Base-by-base conservation (phyloP, 2,329 filamentous ascomycete species). In the Bipolaris oryzae region DNA sequence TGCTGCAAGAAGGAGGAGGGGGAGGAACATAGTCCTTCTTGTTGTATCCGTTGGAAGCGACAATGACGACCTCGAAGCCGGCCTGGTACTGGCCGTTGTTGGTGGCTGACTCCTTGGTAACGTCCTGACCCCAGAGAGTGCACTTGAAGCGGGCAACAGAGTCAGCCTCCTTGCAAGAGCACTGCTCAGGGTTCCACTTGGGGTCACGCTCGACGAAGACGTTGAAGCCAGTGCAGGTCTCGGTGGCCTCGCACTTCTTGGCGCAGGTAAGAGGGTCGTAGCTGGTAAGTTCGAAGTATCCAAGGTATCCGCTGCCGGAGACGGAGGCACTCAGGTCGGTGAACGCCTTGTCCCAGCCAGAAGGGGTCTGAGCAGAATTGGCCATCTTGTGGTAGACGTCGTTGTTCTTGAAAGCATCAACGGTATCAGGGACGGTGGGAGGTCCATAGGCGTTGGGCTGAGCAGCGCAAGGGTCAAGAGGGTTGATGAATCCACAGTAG, bases 11-110 rank as follows among this genome's bases (percentile, higher is more conserved):
- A 53, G 66, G 64, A 55, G 60, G 61, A 48, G 61, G 57, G 23
- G 63, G 57, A 58, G 66, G 64, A 50, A 45, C 58, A 54, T 58
- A 58, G 21, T 55, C 53, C 18, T 34, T 44, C 61, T 71, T 72
- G 63, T 70, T 63, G 60, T 74, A 73, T 28, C 72, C 71, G 57
- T 75, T 74, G 44, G 63, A 69, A 5, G 60, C 72, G 25, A 66
- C 71, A 46, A 74, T 71, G 53, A 73, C 61, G 35, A 74, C 68
- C 33, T 71, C 54, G 57, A 72, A 73, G 28, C 67, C 52, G 11
- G 62, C 58, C 37, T 65, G 67, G 46, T 47, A 53, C 38, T 57
- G 43, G 18, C 66, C 66, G 45, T 42, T 50, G 57, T 69, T 68
- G 50, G 63, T 67, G 28, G 65, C 66, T 38, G 61, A 45, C 9